Base-by-base conservation (phyloP, 192 early-diverging fungal genomes). In the Ambispora gerdemannii region DNA sequence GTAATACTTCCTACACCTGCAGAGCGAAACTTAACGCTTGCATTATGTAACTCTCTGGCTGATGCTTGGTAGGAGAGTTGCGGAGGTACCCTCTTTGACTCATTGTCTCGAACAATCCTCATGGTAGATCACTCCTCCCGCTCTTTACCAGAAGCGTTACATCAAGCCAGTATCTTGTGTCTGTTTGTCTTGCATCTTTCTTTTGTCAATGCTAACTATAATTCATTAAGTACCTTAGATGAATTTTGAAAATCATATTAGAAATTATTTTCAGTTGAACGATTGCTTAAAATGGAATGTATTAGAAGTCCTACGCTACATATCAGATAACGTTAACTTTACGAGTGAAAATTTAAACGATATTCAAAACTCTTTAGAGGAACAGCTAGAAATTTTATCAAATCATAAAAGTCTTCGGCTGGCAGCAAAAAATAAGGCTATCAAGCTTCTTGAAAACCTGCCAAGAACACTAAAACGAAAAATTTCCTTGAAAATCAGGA, bases 1-100 rank as follows among this genome's bases (percentile, higher is more conserved):
- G 67, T 69, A 52, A 32, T 72, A 24, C 20, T 56, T 72, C 71
- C 58, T 72, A 72, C 58, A 28, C 50, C 50, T 43, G 71, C 61
- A 72, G 25, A 34, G 50, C 67, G 32, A 56, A 69, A 50, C 67
- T 20, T 32, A 52, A 50, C 60, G 34, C 35, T 72, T 72, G 50
- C 22, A 50, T 63, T 72, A 53, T 63, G 63, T 72, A 64, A 3
- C 63, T 64, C 71, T 52, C 61, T 72, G 20, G 71, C 62, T 0
- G 61, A 64, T 72, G 62, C 61, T 64, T 72, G 71, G 60, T 64
- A 64, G 61, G n/a, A 35, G 52, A 35, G 27, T 33, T 24, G 30
- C 27, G 61, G 19, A 31, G 62, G 0, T 72, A 64, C 62, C 47
- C 71, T 71, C 56, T 53, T 58, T 71, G 70, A 61, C 36, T 19